phyloP scores from a whole-genome alignment of 2,329 filamentous ascomycete genomes.

The Coniella vitis region DNA sequence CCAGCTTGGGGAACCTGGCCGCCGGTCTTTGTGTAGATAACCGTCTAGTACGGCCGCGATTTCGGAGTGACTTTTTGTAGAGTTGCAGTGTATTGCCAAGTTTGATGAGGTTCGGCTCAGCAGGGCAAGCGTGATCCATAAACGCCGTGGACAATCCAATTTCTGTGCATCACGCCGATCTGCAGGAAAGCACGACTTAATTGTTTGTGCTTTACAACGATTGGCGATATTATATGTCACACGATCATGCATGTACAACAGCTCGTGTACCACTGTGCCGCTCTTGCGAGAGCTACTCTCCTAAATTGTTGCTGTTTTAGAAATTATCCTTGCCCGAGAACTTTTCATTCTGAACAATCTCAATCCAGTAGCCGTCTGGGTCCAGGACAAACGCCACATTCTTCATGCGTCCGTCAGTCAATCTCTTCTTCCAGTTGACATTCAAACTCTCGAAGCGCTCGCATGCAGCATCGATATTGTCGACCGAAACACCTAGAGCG shows the following conservation, averaged over 20 bases:
- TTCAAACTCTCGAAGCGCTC: slow-evolving; percentile 74
- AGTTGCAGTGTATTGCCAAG: too few species aligned
- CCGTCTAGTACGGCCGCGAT: too few species aligned
- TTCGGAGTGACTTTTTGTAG: too few species aligned
- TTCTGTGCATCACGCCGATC: too few species aligned
- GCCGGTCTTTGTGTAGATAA: too few species aligned
- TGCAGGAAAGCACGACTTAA: too few species aligned
- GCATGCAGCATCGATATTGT: slow-evolving; percentile 84
- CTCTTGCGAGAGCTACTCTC: too few species aligned
- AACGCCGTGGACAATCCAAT: too few species aligned
- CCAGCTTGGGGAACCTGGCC: background rate
- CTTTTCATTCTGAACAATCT: slow-evolving; percentile 71
- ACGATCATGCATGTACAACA: background rate
- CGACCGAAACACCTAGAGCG: slow-evolving; percentile 63
- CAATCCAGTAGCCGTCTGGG: slow-evolving; percentile 81
- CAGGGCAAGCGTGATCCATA: too few species aligned
- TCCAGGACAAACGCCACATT: slow-evolving; percentile 88
- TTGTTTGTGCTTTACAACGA: too few species aligned
- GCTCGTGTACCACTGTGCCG: background rate
- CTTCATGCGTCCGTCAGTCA: slow-evolving; percentile 90
- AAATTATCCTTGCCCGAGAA: slow-evolving; percentile 49
- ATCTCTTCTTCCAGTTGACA: slow-evolving; percentile 88
- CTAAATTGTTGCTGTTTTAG: slow-evolving; percentile 31
- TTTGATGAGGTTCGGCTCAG: too few species aligned
- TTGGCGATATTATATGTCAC: background rate